Conservation (phyloP, 306 rosid species). For the Rosa lucieae region DNA sequence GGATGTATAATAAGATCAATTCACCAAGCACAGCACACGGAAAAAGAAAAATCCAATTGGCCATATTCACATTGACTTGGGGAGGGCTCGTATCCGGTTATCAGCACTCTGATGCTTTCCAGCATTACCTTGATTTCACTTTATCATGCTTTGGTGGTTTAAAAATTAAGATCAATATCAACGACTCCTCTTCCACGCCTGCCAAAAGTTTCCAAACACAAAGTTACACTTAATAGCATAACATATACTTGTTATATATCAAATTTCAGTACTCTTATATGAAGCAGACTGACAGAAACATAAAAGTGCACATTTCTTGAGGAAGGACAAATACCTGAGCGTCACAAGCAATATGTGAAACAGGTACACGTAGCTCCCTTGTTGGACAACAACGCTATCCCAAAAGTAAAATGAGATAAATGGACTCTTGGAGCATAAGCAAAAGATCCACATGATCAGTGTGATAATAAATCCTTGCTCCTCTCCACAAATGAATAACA, state of each 20-base stretch:
- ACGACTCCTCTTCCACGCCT: not conserved
- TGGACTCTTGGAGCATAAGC: not conserved
- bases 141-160: too few relatives aligned
- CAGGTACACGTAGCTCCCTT: too few relatives aligned
- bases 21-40: not conserved
- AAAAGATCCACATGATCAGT: not conserved
- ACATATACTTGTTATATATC: too few relatives aligned
- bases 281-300: not conserved
- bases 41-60: not conserved
- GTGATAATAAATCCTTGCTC: not conserved
- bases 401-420: not conserved
- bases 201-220: not conserved
- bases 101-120: too few relatives aligned
- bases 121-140: too few relatives aligned
- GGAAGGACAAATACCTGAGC: not conserved
- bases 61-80: too few relatives aligned
- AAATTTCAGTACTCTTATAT: not conserved
- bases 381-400: not conserved
- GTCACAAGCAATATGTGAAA: not conserved
- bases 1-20: not conserved
- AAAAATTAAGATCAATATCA: too few relatives aligned
- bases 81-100: too few relatives aligned
- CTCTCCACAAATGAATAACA: conserved; percentile 2
- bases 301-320: too few relatives aligned
- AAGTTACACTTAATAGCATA: not conserved